These are phyloP conservation scores for Brassica balearica DNA, from an alignment of 441 rosid species.

Conservation along the genomic window DNA sequence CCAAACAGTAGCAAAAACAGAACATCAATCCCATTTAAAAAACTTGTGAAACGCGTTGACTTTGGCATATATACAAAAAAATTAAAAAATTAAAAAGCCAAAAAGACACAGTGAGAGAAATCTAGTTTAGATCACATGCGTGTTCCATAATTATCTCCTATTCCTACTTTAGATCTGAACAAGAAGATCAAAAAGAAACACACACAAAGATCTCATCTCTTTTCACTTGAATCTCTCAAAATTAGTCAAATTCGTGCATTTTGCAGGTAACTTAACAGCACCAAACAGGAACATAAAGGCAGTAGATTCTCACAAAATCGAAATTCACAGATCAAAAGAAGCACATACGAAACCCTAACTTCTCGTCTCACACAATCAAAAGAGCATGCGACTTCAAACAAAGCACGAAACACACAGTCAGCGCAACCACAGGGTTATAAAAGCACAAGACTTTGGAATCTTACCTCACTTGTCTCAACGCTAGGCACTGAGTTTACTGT, in stretches of 20 bases:
- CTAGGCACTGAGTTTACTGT: conserved; percentile 6
- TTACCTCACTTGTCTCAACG: conserved; percentile 31
- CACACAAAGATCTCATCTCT: conserved; percentile 11
- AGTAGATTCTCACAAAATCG: neutral
- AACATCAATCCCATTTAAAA: neutral
- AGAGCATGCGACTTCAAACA: conserved; percentile 19
- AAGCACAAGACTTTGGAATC: conserved; percentile 13
- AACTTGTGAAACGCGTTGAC: conserved; percentile 10
- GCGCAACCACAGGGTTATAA: conserved; percentile 11
- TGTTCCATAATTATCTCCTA: conserved; percentile 17
- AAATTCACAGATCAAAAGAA: conserved; percentile 15
- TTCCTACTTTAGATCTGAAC: conserved; percentile 18
- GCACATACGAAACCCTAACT: conserved; percentile 41
- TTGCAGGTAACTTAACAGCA: conserved; percentile 31
- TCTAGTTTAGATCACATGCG: conserved; percentile 14
- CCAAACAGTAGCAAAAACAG: neutral
- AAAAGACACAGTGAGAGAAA: neutral
- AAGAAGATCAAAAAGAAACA: conserved; percentile 8
- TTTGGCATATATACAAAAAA: neutral
- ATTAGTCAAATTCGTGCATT: conserved; percentile 33
- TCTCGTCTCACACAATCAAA: neutral
- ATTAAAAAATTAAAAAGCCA: neutral
- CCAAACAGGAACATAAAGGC: neutral
- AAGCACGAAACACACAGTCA: conserved; percentile 32
- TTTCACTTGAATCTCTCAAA: neutral